Percentiles rank a stretch among this genome's conserved stretches.
These are phyloP conservation scores for Quercus mongolica DNA, from an alignment of 306 rosid species.

Conservation along the genomic window DNA sequence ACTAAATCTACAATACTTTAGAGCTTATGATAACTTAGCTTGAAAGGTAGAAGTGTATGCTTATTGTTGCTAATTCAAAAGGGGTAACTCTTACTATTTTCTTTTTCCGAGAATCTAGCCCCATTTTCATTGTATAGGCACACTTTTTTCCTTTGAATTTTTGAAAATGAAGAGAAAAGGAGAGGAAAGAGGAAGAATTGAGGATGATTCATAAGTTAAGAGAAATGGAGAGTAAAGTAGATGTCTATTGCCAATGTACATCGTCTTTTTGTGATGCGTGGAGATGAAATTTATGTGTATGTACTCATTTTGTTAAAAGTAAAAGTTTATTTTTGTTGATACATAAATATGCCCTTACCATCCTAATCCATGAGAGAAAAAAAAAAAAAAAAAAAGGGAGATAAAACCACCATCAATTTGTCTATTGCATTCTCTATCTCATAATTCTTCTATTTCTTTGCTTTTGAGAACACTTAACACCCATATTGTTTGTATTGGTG, in stretches of 20 bases:
- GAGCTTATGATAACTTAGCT: neutral
- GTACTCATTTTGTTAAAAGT: neutral
- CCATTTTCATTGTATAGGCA: neutral
- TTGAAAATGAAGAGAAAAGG: neutral
- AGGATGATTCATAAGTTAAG: neutral
- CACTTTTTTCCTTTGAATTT: neutral
- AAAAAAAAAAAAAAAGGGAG: neutral
- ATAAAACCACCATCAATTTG: neutral
- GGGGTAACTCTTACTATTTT: too few species aligned
- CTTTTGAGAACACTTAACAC: neutral
- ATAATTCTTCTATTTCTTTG: neutral
- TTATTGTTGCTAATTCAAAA: too few species aligned
- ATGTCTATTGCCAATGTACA: neutral
- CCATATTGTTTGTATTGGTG: neutral
- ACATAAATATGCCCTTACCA: neutral
- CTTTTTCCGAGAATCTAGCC: too few species aligned
- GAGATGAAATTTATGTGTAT: neutral
- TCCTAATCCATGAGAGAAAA: neutral
- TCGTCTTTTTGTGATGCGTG: neutral
- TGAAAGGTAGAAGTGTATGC: neutral
- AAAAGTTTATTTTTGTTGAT: neutral
- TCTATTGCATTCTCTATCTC: neutral
- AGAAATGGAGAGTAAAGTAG: neutral
- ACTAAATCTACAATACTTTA: neutral
- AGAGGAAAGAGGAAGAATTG: neutral